Evolutionary conservation across 2,329 filamentous ascomycete species (phyloP), one percentile per base, ranked within the genome.

Genomic region (Colletotrichum ledebouriae): DNA sequence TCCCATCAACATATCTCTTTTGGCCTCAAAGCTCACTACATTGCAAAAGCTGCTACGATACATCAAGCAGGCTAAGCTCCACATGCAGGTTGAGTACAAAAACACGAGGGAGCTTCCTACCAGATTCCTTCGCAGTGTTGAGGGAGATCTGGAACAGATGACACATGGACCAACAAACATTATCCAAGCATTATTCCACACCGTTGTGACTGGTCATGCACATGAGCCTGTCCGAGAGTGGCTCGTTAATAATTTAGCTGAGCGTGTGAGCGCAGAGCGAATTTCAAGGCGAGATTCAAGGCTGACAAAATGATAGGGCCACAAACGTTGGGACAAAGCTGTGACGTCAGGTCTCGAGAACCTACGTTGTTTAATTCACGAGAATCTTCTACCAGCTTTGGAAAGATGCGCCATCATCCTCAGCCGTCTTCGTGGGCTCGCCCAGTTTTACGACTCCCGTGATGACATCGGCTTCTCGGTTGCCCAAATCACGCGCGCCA

Each of bases 301-400:
- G 75, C 71, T 63, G 66, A 68, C 52, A 61, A 46, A 34, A 15
- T 20, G 17, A 20, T 58, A 96, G 91, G 94, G 94, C 0, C 93
- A 97, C 74, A 98, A 97, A 79, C 86, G 96, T 56, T 99, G 96
- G 96, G 94, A 98, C 71, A 97, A 95, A 75, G 91, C 92, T 6
- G 92, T 97, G 2, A 86, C 88, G 2, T 88, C 89, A 4, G 93
- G 94, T 1, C 90, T 98, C 20, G 90, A 93, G 68, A 91, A 89
- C 61, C 85, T 98, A 10, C 88, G 94, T 57, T 87, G 88, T 59
- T 84, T 98, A 12, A 84, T 94, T 0, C 94, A 97, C 75, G 91
- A 97, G 75, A 94, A 97, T 76, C 89, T 98, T 59, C 85, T 98
- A 2, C 96, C 96, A 0, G 94, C 93, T 0, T 83, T 98, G 2